Conservation (phyloP, 2,329 filamentous ascomycete species). For the Cladophialophora exuberans region DNA sequence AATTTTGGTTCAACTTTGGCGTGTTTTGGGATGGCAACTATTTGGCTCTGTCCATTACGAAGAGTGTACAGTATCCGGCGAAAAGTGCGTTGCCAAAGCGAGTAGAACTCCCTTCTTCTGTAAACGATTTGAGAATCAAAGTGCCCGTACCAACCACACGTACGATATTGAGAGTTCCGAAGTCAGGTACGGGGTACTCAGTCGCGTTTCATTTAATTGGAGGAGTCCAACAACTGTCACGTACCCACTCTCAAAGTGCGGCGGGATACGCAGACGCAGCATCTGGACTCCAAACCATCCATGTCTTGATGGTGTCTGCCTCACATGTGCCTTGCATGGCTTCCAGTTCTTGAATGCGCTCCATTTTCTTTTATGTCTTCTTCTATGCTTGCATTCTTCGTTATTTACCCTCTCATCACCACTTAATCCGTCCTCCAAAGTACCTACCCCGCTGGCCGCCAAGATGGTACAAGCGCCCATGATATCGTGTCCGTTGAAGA, state of each 20-base stretch:
- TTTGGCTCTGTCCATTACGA: neutral
- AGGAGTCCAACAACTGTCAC: too few species aligned
- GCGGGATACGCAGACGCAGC: neutral
- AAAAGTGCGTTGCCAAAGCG: neutral
- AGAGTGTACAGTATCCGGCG: conserved; percentile 4
- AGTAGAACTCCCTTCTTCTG: conserved; percentile 8
- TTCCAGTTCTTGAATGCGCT: neutral
- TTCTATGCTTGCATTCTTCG: conserved; percentile 8
- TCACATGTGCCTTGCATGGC: neutral
- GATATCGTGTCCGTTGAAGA: conserved; percentile 89
- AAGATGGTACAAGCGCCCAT: conserved; percentile 85
- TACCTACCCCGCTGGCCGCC: conserved; percentile 18
- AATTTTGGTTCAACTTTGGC: neutral
- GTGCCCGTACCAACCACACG: neutral
- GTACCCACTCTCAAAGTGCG: too few species aligned
- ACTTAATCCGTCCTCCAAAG: neutral
- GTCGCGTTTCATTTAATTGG: too few species aligned
- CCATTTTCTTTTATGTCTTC: neutral
- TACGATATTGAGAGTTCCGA: neutral
- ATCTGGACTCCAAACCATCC: neutral
- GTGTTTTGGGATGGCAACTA: neutral
- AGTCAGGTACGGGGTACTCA: too few species aligned
- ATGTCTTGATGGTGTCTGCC: conserved; percentile 2
- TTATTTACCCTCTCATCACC: neutral
- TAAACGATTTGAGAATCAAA: too few species aligned